Conservation (phyloP, 345 rosid genomes). For the Rhodamnia argentea region DNA sequence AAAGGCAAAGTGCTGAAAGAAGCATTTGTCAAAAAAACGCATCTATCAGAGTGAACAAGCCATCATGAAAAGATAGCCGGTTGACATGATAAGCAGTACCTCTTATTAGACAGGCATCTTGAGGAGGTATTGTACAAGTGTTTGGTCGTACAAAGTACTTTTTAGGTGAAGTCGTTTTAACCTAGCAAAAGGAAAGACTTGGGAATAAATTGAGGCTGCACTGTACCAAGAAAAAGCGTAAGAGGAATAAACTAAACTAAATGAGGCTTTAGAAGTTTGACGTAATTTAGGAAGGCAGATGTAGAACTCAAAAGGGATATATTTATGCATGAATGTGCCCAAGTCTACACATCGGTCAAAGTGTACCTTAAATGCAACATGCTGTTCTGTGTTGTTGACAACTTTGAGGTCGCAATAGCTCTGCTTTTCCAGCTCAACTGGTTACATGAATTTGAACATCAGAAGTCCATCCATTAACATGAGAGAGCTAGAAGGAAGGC, state of each 20-base stretch:
- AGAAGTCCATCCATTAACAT: background rate
- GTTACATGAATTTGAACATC: background rate
- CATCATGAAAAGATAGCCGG: background rate
- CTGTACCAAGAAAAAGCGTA: background rate
- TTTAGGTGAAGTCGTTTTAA: constrained; percentile 94
- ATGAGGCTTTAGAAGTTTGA: background rate
- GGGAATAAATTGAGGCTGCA: background rate
- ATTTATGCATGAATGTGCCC: background rate
- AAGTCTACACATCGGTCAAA: background rate
- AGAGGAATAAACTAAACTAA: background rate
- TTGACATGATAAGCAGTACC: constrained; percentile 25
- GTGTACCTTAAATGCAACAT: constrained; percentile 72
- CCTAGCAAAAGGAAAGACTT: constrained; percentile 27
- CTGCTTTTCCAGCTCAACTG: constrained; percentile 72
- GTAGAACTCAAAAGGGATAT: background rate
- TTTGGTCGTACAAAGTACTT: constrained; percentile 98
- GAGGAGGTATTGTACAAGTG: constrained; percentile 72
- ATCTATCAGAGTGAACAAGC: background rate
- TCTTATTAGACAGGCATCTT: constrained; percentile 65
- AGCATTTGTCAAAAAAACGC: background rate
- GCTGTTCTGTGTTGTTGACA: constrained; percentile 63
- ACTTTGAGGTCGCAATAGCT: constrained; percentile 64
- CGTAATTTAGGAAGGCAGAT: background rate
- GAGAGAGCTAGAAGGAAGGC: background rate
- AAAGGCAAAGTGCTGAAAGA: background rate